These are phyloP conservation scores for Arthrobotrys sinensis DNA, from an alignment of 2,329 filamentous ascomycete species.

Conservation along the genomic window DNA sequence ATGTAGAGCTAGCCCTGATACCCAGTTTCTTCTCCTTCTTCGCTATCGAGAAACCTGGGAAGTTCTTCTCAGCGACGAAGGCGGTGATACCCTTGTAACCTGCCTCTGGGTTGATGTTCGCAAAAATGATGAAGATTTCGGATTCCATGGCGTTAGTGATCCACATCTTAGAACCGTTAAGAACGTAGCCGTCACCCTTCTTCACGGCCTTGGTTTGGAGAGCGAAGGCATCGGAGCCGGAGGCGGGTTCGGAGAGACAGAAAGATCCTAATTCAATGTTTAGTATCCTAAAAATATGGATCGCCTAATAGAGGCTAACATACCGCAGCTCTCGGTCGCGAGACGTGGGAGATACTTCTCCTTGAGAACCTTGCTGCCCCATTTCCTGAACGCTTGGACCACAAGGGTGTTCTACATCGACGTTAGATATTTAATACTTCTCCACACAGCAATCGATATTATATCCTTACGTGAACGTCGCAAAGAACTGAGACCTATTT, in stretches of 20 bases:
- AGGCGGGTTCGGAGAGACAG: slow-evolving; percentile 91
- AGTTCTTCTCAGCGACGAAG: slow-evolving; percentile 92
- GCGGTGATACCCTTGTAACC: slow-evolving; percentile 98
- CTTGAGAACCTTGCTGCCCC: slow-evolving; percentile 82
- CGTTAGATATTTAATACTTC: background rate
- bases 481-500: slow-evolving; percentile 77
- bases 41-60: slow-evolving; percentile 90
- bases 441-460: background rate
- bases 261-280: slow-evolving; percentile 76
- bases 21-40: slow-evolving; percentile 99
- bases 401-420: slow-evolving; percentile 82
- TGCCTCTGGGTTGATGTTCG: slow-evolving; percentile 91
- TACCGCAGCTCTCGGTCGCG: slow-evolving; percentile 86
- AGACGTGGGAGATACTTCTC: slow-evolving; percentile 90
- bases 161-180: slow-evolving; percentile 98
- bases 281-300: background rate
- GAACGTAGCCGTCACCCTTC: slow-evolving; percentile 81
- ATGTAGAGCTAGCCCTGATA: slow-evolving; percentile 95
- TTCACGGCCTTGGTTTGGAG: slow-evolving; percentile 90
- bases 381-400: slow-evolving; percentile 92
- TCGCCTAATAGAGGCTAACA: slow-evolving; percentile 42
- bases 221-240: slow-evolving; percentile 95
- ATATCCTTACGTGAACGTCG: slow-evolving; percentile 79
- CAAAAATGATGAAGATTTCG: slow-evolving; percentile 96
- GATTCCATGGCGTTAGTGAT: slow-evolving; percentile 98